These are phyloP conservation scores for Pichia deserticola DNA, from an alignment of 805 yeast species.

Conservation along the genomic window DNA sequence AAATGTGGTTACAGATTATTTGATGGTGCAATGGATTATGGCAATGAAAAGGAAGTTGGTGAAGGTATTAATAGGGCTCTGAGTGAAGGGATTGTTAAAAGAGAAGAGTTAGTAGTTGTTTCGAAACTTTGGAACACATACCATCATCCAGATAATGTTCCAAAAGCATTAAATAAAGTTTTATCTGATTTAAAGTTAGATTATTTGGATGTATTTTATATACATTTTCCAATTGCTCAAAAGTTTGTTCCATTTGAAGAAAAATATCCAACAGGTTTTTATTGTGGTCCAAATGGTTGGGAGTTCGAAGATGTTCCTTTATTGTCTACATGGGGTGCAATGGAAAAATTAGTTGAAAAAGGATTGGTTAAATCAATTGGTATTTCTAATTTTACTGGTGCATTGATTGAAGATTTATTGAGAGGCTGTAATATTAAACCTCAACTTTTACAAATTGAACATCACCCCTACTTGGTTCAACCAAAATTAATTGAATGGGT, in stretches of 20 bases:
- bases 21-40: constrained; percentile 69
- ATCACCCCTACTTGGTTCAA: constrained; percentile 86
- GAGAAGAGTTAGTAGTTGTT: constrained; percentile 72
- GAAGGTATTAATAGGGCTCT: constrained; percentile 49
- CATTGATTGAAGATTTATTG: constrained; percentile 59
- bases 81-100: constrained; percentile 59
- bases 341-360: constrained; percentile 56
- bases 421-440: constrained; percentile 67
- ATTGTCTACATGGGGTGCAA: constrained; percentile 66
- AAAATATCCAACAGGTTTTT: constrained; percentile 72
- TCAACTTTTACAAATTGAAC: constrained; percentile 80
- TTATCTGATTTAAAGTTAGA: constrained; percentile 66
- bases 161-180: constrained; percentile 54
- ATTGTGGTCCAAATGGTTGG: constrained; percentile 47
- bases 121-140: constrained; percentile 84
- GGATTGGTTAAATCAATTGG: constrained; percentile 68
- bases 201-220: constrained; percentile 75
- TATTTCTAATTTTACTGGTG: constrained; percentile 70
- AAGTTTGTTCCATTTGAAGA: constrained; percentile 73
- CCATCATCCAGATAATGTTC: constrained; percentile 74
- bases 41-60: constrained; percentile 65
- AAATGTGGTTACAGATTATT: constrained; percentile 74
- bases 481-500: constrained; percentile 53
- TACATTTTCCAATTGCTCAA: constrained; percentile 87
- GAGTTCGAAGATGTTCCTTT: constrained; percentile 61